A percentile compares a stretch with the other conserved stretches of the same genome.
Evolutionary conservation across 2,329 filamentous ascomycete species (phyloP).

Genomic region (Aspergillus pseudoterreus): DNA sequence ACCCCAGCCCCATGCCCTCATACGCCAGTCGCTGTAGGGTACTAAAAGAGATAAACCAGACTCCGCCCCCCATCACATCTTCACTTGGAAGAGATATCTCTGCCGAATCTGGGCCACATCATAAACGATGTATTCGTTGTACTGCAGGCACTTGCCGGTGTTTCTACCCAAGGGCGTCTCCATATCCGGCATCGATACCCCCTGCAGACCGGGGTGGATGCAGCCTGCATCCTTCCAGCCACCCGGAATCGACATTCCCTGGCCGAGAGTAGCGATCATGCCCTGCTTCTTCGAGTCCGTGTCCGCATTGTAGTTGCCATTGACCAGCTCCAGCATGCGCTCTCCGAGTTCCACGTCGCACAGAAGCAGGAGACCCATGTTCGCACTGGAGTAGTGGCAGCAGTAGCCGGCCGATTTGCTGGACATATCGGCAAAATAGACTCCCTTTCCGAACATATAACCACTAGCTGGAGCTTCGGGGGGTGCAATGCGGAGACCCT

Average conservation of each 20-base stretch:
- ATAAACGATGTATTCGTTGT: slow-evolving; percentile 50
- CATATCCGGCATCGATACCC: slow-evolving; percentile 58
- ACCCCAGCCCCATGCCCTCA: too few relatives aligned
- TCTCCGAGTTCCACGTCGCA: slow-evolving; percentile 80
- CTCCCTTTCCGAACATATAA: slow-evolving; percentile 88
- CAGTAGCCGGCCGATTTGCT: slow-evolving; percentile 82
- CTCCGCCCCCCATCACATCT: too few relatives aligned
- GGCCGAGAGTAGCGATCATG: slow-evolving; percentile 66
- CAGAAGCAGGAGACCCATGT: slow-evolving; percentile 70
- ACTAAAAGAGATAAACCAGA: too few relatives aligned
- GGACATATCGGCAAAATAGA: slow-evolving; percentile 82
- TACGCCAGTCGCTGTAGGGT: too few relatives aligned
- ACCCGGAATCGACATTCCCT: slow-evolving; percentile 61
- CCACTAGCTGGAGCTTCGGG: slow-evolving; percentile 69
- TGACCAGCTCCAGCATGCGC: slow-evolving; percentile 63
- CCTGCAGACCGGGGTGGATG: slow-evolving; percentile 62
- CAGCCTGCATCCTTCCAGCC: slow-evolving; percentile 72
- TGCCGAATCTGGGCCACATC: slow-evolving; percentile 47
- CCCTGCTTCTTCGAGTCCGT: slow-evolving; percentile 58
- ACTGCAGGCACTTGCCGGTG: slow-evolving; percentile 14
- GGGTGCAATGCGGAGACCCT: slow-evolving; percentile 86
- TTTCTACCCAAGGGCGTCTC: neutral
- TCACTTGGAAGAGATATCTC: slow-evolving; percentile 42
- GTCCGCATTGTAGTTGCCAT: slow-evolving; percentile 60
- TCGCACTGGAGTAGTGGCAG: slow-evolving; percentile 56